Conservation (phyloP, 2,329 filamentous ascomycete species). For the Cladosporium cucumerinum region DNA sequence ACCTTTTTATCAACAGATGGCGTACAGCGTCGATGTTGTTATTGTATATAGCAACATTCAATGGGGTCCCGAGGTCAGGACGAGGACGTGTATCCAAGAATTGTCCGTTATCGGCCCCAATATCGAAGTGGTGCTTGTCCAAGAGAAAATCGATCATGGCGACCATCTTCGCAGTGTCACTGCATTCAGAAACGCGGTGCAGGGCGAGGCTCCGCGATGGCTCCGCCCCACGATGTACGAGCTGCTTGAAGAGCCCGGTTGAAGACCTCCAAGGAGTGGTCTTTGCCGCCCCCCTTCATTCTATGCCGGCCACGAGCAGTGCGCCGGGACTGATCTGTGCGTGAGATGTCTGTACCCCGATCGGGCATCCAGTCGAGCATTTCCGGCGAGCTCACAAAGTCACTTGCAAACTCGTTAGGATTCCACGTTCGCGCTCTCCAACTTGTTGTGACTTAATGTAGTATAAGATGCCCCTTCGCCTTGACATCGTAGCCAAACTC, state of each 20-base stretch:
- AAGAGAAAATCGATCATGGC: conserved; percentile 17
- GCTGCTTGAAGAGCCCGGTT: conserved; percentile 16
- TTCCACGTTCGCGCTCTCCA: not conserved
- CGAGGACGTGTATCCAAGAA: not conserved
- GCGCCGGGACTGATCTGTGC: not conserved
- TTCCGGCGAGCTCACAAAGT: conserved; percentile 11
- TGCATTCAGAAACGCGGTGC: conserved; percentile 12
- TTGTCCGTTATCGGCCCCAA: conserved; percentile 14
- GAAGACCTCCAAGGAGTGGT: conserved; percentile 17
- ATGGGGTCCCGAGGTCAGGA: conserved; percentile 14
- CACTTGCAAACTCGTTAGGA: no score
- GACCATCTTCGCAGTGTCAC: not conserved
- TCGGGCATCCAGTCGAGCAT: conserved; percentile 16
- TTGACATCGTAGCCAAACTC: conserved; percentile 2
- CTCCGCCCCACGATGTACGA: conserved; percentile 18
- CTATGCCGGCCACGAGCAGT: not conserved
- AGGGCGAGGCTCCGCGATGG: conserved; percentile 13
- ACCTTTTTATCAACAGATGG: conserved; percentile 13
- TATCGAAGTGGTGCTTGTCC: conserved; percentile 17
- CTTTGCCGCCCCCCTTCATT: not conserved
- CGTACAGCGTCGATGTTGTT: conserved; percentile 14
- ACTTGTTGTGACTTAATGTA: not conserved
- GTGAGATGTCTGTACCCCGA: conserved; percentile 17
- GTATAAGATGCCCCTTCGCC: not conserved
- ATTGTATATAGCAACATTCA: conserved; percentile 14